A percentile compares a stretch with the other conserved stretches of the same genome.
Evolutionary conservation across 2,329 filamentous ascomycete species (phyloP).

Genomic region (Aspergillus neoniger): DNA sequence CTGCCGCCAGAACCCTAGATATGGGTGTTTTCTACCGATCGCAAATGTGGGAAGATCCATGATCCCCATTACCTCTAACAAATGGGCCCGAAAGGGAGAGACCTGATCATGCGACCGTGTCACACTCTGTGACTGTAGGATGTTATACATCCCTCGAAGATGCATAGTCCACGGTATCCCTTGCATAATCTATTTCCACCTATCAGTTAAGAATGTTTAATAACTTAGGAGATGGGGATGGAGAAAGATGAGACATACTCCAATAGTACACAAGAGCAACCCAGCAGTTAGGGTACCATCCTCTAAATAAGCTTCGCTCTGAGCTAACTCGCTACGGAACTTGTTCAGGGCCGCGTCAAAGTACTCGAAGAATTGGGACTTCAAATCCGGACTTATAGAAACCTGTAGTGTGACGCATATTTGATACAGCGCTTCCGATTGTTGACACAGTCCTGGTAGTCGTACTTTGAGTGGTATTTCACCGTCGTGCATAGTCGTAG

Average conservation of each 20-base stretch:
- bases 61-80: slow-evolving; percentile 36
- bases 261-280: slow-evolving; percentile 35
- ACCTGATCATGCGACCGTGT: neutral
- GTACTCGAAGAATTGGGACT: slow-evolving; percentile 29
- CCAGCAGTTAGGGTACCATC: slow-evolving; percentile 35
- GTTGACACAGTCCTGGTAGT: slow-evolving; percentile 25
- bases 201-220: neutral
- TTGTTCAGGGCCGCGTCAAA: slow-evolving; percentile 29
- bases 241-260: slow-evolving; percentile 22
- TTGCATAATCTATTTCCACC: slow-evolving; percentile 26
- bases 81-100: slow-evolving; percentile 25
- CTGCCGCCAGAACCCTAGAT: slow-evolving; percentile 31
- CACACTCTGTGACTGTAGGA: slow-evolving; percentile 25
- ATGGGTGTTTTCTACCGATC: slow-evolving; percentile 27
- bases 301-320: slow-evolving; percentile 20
- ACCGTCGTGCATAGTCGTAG: slow-evolving; percentile 24
- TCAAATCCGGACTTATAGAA: slow-evolving; percentile 20
- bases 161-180: slow-evolving; percentile 36
- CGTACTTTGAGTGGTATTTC: slow-evolving; percentile 20
- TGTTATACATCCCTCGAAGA: slow-evolving; percentile 35
- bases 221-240: neutral
- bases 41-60: slow-evolving; percentile 34
- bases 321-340: slow-evolving; percentile 31
- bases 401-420: slow-evolving; percentile 34
- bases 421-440: slow-evolving; percentile 31